phyloP scores from a whole-genome alignment of 257 asterid genomes.

The Echium plantagineum region DNA sequence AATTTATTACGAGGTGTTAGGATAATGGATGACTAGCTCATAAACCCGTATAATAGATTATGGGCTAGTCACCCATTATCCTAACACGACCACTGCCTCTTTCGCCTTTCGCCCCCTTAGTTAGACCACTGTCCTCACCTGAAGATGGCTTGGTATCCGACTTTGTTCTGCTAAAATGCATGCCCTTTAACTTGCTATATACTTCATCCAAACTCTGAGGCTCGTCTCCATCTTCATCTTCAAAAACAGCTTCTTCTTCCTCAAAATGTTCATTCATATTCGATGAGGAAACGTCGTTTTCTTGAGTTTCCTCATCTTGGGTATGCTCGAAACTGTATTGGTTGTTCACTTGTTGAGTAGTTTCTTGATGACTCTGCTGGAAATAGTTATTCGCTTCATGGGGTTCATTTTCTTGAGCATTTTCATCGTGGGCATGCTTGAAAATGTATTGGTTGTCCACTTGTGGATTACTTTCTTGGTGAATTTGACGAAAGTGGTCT shows the following conservation, averaged over 20 bases:
- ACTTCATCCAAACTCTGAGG: constrained; percentile 46
- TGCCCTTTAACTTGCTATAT: constrained; percentile 28
- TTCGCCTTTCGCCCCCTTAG: no score
- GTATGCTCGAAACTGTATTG: constrained; percentile 17
- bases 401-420: constrained; percentile 1
- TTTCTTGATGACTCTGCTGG: constrained; percentile 11
- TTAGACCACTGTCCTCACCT: constrained; percentile 10
- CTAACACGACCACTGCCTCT: no score
- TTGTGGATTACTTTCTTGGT: constrained; percentile 4
- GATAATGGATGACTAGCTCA: no score
- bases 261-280: constrained; percentile 7
- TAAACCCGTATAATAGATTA: no score
- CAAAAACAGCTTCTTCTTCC: neutral
- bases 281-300: neutral
- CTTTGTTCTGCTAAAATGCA: constrained; percentile 34
- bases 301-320: constrained; percentile 3
- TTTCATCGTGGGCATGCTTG: constrained; percentile 8
- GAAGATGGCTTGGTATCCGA: constrained; percentile 54
- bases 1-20: no score
- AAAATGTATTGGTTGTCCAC: constrained; percentile 16
- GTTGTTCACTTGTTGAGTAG: constrained; percentile 8
- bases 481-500: constrained; percentile 13
- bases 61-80: no score
- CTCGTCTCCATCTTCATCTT: constrained; percentile 14
- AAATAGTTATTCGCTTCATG: constrained; percentile 5